Conservation (phyloP, 169 alveolate species). For the Pseudocohnilembus persalinus region DNA sequence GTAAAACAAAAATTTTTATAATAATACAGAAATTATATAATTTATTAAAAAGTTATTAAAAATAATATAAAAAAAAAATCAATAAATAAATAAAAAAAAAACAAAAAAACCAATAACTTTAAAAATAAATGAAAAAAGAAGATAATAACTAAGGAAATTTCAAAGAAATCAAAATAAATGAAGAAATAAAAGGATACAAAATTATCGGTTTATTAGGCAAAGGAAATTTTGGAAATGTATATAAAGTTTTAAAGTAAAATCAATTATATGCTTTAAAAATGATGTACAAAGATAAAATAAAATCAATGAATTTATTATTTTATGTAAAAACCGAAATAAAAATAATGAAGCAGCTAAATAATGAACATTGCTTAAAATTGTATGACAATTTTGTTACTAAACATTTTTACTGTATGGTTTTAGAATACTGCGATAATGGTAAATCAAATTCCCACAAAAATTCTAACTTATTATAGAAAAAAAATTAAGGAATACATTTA, state of each 20-base stretch:
- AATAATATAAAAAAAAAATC: no score
- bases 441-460: no score
- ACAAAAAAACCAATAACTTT: no score
- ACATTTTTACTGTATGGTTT: slow-evolving; percentile 44
- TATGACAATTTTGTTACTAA: slow-evolving; percentile 52
- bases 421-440: slow-evolving; percentile 54
- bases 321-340: slow-evolving; percentile 40
- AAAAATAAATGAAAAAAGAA: no score
- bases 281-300: slow-evolving; percentile 25
- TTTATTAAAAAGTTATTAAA: no score
- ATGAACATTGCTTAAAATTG: slow-evolving; percentile 56
- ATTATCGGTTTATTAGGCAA: slow-evolving; percentile 5
- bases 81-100: no score
- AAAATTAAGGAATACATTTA: no score
- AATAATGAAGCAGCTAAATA: slow-evolving; percentile 49
- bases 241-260: slow-evolving; percentile 23
- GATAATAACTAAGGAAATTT: no score
- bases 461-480: no score
- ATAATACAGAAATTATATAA: no score
- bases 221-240: slow-evolving; percentile 26
- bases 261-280: slow-evolving; percentile 38
- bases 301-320: slow-evolving; percentile 8
- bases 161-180: no score
- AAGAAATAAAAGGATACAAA: background rate
- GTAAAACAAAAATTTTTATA: no score